Evolutionary conservation across 2,329 filamentous ascomycete genomes (phyloP), one percentile per base, ranked within the genome.

Genomic region (Aureobasidium pullulans): DNA sequence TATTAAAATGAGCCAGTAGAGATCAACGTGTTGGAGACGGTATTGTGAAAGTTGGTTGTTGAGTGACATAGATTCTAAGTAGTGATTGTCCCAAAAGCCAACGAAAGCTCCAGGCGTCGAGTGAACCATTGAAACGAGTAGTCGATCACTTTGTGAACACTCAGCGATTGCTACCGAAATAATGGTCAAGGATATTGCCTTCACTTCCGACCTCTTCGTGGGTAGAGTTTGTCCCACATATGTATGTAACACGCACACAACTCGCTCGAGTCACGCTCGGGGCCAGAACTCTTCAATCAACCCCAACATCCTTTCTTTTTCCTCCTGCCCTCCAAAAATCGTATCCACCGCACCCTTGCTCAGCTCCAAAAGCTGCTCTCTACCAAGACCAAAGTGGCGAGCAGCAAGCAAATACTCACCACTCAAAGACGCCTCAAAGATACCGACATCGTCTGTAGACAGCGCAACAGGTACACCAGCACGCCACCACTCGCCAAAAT

Each of bases 381-480:
- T 70, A 31, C 65, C 68, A 13, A 94, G 76, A 0, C 72, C 69
- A 66, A 94, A 94, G 68, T 92, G 84, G 64, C 85, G 72, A 1
- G 87, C 84, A 3, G 88, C 87, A 2, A 94, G 80, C 7, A 78
- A 75, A 71, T 92, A 93, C 70, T 95, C 90, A 64, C 90, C 85
- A 0, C 88, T 91, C 4, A 92, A 72, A 0, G 83, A 79, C 67
- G 87, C 92, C 52, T 85, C 86, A 66, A 94, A 94, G 23, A 94
- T 84, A 1, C 89, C 90, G 9, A 93, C 86, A 66, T 94, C 89
- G 68, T 94, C 90, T 1, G 89, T 94, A 87, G 83, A 86, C 47
- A 93, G 75, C 4, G 84, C 83, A 46, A 93, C 79, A 4, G 81
- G 78, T 53, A 81, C 83, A 2, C 57, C 79, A 28, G 78, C 79